Percentiles rank a stretch among this genome's conserved stretches.
phyloP scores from a whole-genome alignment of 768 basidiomycete genomes.

The Russula abietina region DNA sequence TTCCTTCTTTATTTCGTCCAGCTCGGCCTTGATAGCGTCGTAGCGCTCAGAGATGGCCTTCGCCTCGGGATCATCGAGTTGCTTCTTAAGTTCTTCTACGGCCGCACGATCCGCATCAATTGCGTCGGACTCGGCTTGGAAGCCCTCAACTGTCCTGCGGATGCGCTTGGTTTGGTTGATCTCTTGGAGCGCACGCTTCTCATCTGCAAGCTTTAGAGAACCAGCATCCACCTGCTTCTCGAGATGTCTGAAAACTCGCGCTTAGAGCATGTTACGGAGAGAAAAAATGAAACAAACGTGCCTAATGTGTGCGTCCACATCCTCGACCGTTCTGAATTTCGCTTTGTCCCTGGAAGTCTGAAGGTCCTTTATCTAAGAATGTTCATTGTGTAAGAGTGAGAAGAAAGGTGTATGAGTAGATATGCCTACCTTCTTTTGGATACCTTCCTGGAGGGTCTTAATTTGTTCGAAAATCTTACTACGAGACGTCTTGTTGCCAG shows the following conservation, averaged over 20 bases:
- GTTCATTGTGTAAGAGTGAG: conserved; percentile 4
- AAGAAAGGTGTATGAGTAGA: not conserved
- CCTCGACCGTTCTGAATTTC: conserved; percentile 72
- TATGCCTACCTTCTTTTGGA: conserved; percentile 69
- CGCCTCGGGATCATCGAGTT: conserved; percentile 86
- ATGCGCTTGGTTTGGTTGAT: conserved; percentile 68
- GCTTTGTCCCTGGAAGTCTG: conserved; percentile 74
- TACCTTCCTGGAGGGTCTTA: conserved; percentile 66
- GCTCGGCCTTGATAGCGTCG: conserved; percentile 74
- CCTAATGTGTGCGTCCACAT: conserved; percentile 86
- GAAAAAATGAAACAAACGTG: conserved; percentile 35
- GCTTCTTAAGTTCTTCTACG: conserved; percentile 73
- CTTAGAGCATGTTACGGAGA: conserved; percentile 17
- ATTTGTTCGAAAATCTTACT: conserved; percentile 72
- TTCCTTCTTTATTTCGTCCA: conserved; percentile 82
- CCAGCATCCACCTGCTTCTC: conserved; percentile 93
- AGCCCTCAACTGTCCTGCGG: conserved; percentile 71
- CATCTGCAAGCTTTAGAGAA: conserved; percentile 84
- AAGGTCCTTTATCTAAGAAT: conserved; percentile 71
- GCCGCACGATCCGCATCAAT: conserved; percentile 73
- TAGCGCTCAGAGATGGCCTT: conserved; percentile 77
- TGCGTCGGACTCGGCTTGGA: conserved; percentile 69
- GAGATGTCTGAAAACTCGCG: conserved; percentile 49
- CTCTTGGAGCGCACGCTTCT: conserved; percentile 91
- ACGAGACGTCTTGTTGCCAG: conserved; percentile 63